Conservation (phyloP, 2,329 filamentous ascomycete species). For the Didymosphaeria variabile region DNA sequence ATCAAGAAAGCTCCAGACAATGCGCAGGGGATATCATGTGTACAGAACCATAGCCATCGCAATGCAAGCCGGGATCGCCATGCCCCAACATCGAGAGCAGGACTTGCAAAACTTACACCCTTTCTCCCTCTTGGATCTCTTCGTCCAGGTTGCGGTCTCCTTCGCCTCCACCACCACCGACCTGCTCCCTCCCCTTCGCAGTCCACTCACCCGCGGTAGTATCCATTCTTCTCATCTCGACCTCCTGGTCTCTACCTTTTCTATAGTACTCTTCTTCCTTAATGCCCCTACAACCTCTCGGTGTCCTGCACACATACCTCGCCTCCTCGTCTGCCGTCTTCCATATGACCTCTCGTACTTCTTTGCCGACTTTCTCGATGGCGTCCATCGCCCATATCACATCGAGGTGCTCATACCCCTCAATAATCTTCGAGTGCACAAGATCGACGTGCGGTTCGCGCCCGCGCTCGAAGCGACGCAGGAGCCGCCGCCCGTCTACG, state of each 20-base stretch:
- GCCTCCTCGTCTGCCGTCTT: constrained; percentile 69
- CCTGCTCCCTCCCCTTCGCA: constrained; percentile 36
- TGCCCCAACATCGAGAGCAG: not conserved
- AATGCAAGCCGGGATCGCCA: not conserved
- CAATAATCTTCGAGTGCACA: constrained; percentile 83
- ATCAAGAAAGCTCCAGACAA: not conserved
- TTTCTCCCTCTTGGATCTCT: constrained; percentile 22
- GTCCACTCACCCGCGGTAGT: constrained; percentile 44
- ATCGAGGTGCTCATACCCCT: constrained; percentile 89
- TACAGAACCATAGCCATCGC: not conserved
- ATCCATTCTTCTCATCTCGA: constrained; percentile 34
- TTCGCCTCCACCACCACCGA: constrained; percentile 39
- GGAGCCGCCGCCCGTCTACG: constrained; percentile 79
- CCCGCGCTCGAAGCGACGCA: constrained; percentile 77
- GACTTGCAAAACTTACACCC: not conserved
- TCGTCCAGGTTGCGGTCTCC: constrained; percentile 28
- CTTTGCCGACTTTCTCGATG: constrained; percentile 81
- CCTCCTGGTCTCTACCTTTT: constrained; percentile 25
- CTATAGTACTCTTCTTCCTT: constrained; percentile 34
- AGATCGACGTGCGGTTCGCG: constrained; percentile 83
- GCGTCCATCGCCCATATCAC: constrained; percentile 95
- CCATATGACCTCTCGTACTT: constrained; percentile 85
- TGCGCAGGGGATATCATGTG: not conserved
- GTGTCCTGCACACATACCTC: constrained; percentile 68
- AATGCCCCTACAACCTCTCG: constrained; percentile 67